Evolutionary conservation across 495 filamentous ascomycete genomes (phyloP), one percentile per base, ranked within the genome.

Genomic region (Elasticomyces elasticus): DNA sequence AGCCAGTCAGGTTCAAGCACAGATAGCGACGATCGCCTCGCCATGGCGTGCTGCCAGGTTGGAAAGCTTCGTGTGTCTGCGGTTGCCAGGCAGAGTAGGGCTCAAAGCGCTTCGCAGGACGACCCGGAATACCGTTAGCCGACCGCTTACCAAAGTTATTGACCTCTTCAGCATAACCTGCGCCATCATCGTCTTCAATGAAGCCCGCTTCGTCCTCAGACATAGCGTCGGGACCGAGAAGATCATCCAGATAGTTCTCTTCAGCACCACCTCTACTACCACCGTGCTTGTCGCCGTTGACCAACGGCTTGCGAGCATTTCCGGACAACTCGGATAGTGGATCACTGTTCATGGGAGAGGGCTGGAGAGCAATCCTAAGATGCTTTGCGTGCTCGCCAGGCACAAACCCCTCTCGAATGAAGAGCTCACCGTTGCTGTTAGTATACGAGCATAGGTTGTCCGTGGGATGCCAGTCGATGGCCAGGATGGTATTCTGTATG

Each of bases 31-130:
- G 75, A 64, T 92, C 94, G 1, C 94, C 92, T 47, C 86, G 79
- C 92, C 94, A 98, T 0, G 90, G 89, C 0, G 92, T 98, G 54
- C 87, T 89, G 3, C 91, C 91, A 0, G 91, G 86, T 66, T 98
- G 92, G 63, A 97, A 92, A 23, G 89, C 69, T 28, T 81, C 78
- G 59, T 97, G 92, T 12, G 83, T 75, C 60, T 82, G 76, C 0
- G 89, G 87, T 52, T 80, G 71, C 67, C 83, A 80, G 10, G 59
- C 26, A 13, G 58, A 35, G 43, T 66, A 58, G 5, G 67, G 66
- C 1, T 72, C 77, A 60, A 77, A 79, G 2, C 91, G 82, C 62
- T 96, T 96, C 26, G 74, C 72, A 38, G 64, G 60, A 26, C 68
- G 67, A 15, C 67, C 71, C 43, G 71, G 69, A 11, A 76, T 61